phyloP scores from a whole-genome alignment of 495 filamentous ascomycete species.

The Amorphotheca resinae region DNA sequence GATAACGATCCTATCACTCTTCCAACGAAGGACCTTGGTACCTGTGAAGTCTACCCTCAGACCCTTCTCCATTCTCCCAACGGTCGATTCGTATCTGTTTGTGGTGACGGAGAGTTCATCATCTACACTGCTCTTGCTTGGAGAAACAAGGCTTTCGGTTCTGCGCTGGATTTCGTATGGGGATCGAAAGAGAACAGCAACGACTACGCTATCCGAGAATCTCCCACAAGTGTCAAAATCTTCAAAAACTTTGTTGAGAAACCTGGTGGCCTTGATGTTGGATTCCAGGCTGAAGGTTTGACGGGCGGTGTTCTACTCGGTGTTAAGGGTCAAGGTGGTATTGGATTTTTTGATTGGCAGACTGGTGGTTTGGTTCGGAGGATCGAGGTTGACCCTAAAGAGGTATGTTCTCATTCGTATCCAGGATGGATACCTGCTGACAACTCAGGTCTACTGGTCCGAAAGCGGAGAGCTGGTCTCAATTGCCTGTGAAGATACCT shows the following conservation, averaged over 20 bases:
- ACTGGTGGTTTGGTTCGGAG: constrained; percentile 77
- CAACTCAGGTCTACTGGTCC: constrained; percentile 78
- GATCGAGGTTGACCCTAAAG: constrained; percentile 88
- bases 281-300: constrained; percentile 89
- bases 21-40: constrained; percentile 86
- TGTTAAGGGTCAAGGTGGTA: constrained; percentile 85
- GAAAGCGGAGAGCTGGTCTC: constrained; percentile 88
- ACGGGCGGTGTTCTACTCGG: constrained; percentile 85
- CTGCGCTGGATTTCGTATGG: constrained; percentile 93
- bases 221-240: constrained; percentile 82
- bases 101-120: constrained; percentile 96
- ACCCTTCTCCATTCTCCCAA: constrained; percentile 92
- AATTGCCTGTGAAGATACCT: constrained; percentile 88
- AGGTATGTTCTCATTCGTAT: constrained; percentile 41
- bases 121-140: constrained; percentile 96
- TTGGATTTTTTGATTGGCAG: constrained; percentile 95
- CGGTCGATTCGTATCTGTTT: constrained; percentile 91
- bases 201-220: constrained; percentile 95
- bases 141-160: constrained; percentile 95
- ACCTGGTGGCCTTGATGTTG: constrained; percentile 76
- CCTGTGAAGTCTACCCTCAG: constrained; percentile 93
- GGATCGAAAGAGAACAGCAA: constrained; percentile 96
- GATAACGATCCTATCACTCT: constrained; percentile 78
- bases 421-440: constrained; percentile 14
- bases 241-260: constrained; percentile 98